Evolutionary conservation across 139 green algal species (phyloP).

Genomic region (Picochlorum sp.): DNA sequence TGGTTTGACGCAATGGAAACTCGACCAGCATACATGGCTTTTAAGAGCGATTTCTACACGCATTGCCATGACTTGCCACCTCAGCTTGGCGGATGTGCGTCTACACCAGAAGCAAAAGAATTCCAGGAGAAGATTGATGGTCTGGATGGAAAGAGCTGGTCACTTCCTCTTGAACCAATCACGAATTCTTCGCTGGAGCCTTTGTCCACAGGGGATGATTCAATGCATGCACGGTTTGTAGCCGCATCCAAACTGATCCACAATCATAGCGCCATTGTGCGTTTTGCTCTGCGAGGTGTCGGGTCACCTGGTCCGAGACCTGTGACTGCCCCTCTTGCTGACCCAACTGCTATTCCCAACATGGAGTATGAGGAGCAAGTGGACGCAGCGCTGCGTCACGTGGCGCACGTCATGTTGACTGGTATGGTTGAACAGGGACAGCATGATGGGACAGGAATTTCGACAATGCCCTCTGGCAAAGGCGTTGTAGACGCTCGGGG

Average conservation of each 20-base stretch:
- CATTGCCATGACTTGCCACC: constrained; percentile 88
- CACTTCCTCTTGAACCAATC: constrained; percentile 68
- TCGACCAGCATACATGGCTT: constrained; percentile 66
- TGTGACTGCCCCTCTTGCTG: constrained; percentile 64
- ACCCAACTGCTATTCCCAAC: constrained; percentile 59
- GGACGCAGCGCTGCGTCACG: constrained; percentile 63
- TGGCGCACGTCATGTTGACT: constrained; percentile 70
- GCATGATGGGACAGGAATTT: neutral
- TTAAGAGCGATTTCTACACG: constrained; percentile 84
- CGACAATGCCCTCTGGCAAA: neutral
- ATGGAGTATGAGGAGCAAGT: constrained; percentile 29
- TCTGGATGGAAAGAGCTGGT: constrained; percentile 55
- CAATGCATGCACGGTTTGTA: constrained; percentile 43
- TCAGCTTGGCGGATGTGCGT: constrained; percentile 76
- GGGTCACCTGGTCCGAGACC: constrained; percentile 50
- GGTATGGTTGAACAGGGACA: constrained; percentile 47
- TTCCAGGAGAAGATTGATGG: constrained; percentile 66
- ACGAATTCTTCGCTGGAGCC: constrained; percentile 45
- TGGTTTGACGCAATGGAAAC: constrained; percentile 94
- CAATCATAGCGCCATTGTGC: constrained; percentile 65
- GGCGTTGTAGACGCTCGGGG: constrained; percentile 22
- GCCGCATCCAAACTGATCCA: constrained; percentile 53
- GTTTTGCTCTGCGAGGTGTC: constrained; percentile 69
- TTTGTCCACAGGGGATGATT: constrained; percentile 50
- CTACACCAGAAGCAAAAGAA: constrained; percentile 34